Percentiles rank a stretch among this genome's conserved stretches.
phyloP scores from a whole-genome alignment of 257 asterid genomes.

The Solanum clarkiae region DNA sequence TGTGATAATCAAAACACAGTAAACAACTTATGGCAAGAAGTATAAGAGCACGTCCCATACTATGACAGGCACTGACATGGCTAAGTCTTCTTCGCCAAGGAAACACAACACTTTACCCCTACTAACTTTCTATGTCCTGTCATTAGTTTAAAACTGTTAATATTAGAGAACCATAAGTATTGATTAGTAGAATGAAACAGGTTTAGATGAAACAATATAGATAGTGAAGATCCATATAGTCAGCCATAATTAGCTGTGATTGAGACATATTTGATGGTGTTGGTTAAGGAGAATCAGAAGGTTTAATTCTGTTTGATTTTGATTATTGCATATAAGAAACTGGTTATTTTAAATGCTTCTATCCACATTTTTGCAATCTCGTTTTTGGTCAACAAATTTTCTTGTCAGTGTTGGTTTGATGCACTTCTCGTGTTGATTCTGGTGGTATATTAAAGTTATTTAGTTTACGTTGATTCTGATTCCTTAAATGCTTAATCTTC shows the following conservation, averaged over 20 bases:
- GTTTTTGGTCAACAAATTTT: neutral
- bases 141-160: neutral
- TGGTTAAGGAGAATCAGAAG: neutral
- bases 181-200: neutral
- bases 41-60: too few species aligned
- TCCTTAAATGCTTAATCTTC: neutral
- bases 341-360: neutral
- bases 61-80: too few species aligned
- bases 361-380: neutral
- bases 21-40: too few species aligned
- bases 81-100: too few species aligned
- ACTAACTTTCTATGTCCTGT: neutral
- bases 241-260: neutral
- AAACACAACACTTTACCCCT: too few species aligned
- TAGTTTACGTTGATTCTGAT: neutral
- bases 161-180: neutral
- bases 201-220: neutral
- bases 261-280: neutral
- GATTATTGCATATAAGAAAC: neutral
- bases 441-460: neutral
- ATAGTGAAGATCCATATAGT: neutral
- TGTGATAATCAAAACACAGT: too few species aligned
- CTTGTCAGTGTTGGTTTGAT: neutral
- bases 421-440: neutral
- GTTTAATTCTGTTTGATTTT: neutral